These are phyloP conservation scores for Datisca glomerata DNA, from an alignment of 306 rosid genomes.

Conservation along the genomic window DNA sequence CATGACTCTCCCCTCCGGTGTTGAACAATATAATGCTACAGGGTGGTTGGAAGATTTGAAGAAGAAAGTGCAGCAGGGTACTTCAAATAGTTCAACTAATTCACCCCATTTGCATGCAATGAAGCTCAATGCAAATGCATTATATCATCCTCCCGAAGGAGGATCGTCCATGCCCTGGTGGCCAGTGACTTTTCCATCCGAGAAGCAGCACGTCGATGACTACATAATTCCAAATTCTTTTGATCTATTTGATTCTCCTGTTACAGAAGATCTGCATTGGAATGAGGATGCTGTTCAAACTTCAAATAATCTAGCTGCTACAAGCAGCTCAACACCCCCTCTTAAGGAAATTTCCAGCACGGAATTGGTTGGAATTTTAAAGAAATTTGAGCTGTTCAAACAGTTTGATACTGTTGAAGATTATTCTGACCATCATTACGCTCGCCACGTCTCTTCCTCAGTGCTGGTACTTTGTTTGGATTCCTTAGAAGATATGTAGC, in stretches of 20 bases:
- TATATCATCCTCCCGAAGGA: slow-evolving; percentile 14
- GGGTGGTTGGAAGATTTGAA: slow-evolving; percentile 31
- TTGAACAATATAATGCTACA: slow-evolving; percentile 27
- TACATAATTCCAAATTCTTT: slow-evolving; percentile 15
- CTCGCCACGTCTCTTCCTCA: slow-evolving; percentile 12
- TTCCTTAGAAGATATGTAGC: slow-evolving; percentile 4
- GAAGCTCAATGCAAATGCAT: slow-evolving; percentile 19
- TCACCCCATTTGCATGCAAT: slow-evolving; percentile 16
- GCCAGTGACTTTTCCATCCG: slow-evolving; percentile 14
- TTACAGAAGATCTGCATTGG: slow-evolving; percentile 22
- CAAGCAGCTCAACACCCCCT: slow-evolving; percentile 14
- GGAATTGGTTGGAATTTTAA: slow-evolving; percentile 38
- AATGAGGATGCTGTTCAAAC: slow-evolving; percentile 15
- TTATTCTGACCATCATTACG: slow-evolving; percentile 53
- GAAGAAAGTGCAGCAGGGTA: slow-evolving; percentile 27
- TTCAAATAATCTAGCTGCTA: slow-evolving; percentile 16
- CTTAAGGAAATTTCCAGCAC: slow-evolving; percentile 21
- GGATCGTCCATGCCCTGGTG: slow-evolving; percentile 18
- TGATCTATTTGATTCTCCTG: too few relatives aligned
- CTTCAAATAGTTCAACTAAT: slow-evolving; percentile 19
- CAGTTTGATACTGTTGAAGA: slow-evolving; percentile 68
- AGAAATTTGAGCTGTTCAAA: slow-evolving; percentile 46
- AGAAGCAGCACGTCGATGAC: slow-evolving; percentile 7
- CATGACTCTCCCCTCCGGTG: slow-evolving; percentile 25
- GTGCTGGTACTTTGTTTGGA: slow-evolving; percentile 40